A percentile compares a stretch with the other conserved stretches of the same genome.
Evolutionary conservation across 257 asterid species (phyloP).

Genomic region (Ophiorrhiza pumila): DNA sequence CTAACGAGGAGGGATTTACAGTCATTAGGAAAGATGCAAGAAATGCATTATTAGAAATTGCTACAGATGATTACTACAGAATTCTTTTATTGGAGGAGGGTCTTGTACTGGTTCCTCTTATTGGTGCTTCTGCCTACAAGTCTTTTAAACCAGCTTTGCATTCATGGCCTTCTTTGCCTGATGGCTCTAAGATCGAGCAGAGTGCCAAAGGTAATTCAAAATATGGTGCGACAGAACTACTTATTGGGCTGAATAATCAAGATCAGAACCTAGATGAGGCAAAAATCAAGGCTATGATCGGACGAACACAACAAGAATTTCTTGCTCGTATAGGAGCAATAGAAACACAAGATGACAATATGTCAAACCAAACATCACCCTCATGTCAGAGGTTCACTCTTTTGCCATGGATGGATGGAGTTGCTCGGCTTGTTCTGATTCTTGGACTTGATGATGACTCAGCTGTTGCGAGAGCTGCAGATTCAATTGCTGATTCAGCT

Average conservation of each 20-base stretch:
- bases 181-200: conserved; percentile 65
- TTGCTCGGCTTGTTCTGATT: conserved; percentile 82
- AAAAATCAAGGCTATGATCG: conserved; percentile 59
- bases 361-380: conserved; percentile 23
- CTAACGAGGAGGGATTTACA: conserved; percentile 46
- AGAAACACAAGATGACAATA: conserved; percentile 57
- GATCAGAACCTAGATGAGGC: conserved; percentile 56
- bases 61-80: conserved; percentile 63
- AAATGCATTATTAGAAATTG: conserved; percentile 64
- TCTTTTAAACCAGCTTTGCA: conserved; percentile 62
- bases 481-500: conserved; percentile 69
- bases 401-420: conserved; percentile 72
- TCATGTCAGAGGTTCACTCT: conserved; percentile 49
- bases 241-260: conserved; percentile 59
- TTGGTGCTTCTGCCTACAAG: conserved; percentile 72
- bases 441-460: conserved; percentile 82
- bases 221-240: conserved; percentile 71
- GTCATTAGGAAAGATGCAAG: conserved; percentile 59
- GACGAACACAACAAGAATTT: conserved; percentile 70
- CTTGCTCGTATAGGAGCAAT: conserved; percentile 87
- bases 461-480: conserved; percentile 74
- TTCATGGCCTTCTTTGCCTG: conserved; percentile 90
- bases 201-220: conserved; percentile 55
- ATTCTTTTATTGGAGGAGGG: conserved; percentile 86
- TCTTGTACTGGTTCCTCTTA: conserved; percentile 69